Conservation (phyloP, 805 yeast species). For the Wickerhamomyces strasburgensis region DNA sequence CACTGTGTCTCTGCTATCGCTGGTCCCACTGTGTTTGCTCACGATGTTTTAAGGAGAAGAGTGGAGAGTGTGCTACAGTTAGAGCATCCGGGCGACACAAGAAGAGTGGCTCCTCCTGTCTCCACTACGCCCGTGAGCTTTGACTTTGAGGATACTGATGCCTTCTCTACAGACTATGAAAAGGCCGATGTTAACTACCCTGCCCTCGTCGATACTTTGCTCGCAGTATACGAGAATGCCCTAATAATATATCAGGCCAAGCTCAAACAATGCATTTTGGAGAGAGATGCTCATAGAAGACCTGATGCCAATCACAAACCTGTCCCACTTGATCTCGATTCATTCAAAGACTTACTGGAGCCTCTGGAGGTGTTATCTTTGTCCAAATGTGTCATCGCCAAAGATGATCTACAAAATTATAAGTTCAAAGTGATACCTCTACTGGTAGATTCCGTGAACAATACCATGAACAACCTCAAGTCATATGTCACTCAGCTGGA, state of each 20-base stretch:
- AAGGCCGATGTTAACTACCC: slow-evolving; percentile 6
- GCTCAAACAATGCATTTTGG: slow-evolving; percentile 26
- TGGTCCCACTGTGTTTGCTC: slow-evolving; percentile 14
- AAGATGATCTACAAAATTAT: slow-evolving; percentile 22
- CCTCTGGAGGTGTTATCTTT: slow-evolving; percentile 32
- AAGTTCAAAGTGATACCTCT: slow-evolving; percentile 27
- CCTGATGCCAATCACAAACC: slow-evolving; percentile 27
- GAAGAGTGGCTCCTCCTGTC: slow-evolving; percentile 9
- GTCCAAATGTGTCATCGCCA: slow-evolving; percentile 27
- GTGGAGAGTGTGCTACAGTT: slow-evolving; percentile 8
- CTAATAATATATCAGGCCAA: slow-evolving; percentile 26
- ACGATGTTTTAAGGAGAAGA: slow-evolving; percentile 12
- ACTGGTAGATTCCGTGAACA: slow-evolving; percentile 22
- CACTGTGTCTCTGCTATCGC: slow-evolving; percentile 11
- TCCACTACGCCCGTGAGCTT: slow-evolving; percentile 17
- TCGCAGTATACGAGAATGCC: slow-evolving; percentile 25
- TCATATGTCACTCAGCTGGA: slow-evolving; percentile 24
- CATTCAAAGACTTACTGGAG: slow-evolving; percentile 28
- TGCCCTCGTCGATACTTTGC: slow-evolving; percentile 6
- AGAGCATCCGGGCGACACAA: slow-evolving; percentile 3
- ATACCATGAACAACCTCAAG: slow-evolving; percentile 16
- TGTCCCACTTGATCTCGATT: slow-evolving; percentile 22
- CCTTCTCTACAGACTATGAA: slow-evolving; percentile 7
- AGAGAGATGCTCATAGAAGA: slow-evolving; percentile 28
- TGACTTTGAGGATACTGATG: slow-evolving; percentile 19